phyloP scores from a whole-genome alignment of 768 basidiomycete species.

The Lactarius sanguifluus region DNA sequence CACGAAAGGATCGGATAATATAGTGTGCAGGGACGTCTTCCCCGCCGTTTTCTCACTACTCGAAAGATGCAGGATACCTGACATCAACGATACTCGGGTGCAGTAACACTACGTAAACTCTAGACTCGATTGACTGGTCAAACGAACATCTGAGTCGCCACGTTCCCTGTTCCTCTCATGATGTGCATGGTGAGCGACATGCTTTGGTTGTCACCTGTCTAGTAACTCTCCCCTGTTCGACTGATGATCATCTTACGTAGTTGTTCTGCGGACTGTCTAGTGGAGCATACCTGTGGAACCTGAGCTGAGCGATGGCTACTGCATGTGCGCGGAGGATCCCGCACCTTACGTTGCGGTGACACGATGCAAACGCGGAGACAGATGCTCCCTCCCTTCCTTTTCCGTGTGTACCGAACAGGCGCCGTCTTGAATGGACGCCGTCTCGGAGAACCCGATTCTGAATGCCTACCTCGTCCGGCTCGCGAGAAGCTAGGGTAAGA shows the following conservation, averaged over 20 bases:
- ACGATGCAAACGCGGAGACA: background rate
- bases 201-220: conserved; percentile 1
- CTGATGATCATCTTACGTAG: background rate
- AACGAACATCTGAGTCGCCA: background rate
- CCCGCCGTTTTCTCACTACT: background rate
- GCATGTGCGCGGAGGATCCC: background rate
- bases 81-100: background rate
- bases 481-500: background rate
- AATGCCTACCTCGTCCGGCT: background rate
- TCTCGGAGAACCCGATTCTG: background rate
- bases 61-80: background rate
- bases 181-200: background rate
- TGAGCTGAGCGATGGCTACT: background rate
- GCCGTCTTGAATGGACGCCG: background rate
- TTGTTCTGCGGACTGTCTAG: background rate
- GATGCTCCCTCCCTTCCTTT: background rate
- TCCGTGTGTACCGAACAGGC: background rate
- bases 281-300: background rate
- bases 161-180: background rate
- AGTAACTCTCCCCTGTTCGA: background rate
- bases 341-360: background rate
- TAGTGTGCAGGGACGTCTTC: background rate
- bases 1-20: background rate
- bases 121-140: background rate
- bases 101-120: background rate